phyloP scores from a whole-genome alignment of 805 yeast species.

The Pichia cephalocereana region DNA sequence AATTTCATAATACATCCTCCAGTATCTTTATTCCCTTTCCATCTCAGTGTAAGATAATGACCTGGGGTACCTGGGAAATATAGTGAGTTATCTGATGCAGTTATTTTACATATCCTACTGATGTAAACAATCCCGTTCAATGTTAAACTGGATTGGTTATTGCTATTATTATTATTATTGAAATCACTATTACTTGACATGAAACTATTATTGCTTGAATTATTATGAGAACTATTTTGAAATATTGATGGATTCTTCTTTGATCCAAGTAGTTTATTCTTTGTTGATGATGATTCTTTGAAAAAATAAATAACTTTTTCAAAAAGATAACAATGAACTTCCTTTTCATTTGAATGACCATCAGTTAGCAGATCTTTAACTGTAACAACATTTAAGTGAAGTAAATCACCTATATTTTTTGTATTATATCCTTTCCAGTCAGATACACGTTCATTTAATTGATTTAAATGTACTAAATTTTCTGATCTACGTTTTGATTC shows the following conservation, averaged over 20 bases:
- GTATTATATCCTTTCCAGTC: constrained; percentile 91
- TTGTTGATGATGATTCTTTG: constrained; percentile 41
- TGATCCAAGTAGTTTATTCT: constrained; percentile 38
- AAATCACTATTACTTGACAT: constrained; percentile 13
- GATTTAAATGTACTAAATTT: constrained; percentile 61
- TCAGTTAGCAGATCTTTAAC: constrained; percentile 47
- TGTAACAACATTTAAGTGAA: constrained; percentile 63
- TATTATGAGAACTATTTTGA: not conserved
- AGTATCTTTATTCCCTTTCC: constrained; percentile 82
- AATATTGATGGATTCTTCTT: constrained; percentile 28
- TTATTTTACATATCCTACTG: constrained; percentile 19
- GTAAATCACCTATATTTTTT: constrained; percentile 73
- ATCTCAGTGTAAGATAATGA: constrained; percentile 55
- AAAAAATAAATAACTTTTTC: constrained; percentile 58
- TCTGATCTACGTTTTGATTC: constrained; percentile 92
- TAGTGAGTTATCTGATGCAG: constrained; percentile 23
- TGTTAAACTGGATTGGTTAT: constrained; percentile 6
- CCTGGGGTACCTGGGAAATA: constrained; percentile 28
- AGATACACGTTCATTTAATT: constrained; percentile 61
- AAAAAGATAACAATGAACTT: constrained; percentile 82
- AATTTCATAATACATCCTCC: constrained; percentile 80
- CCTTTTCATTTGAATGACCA: constrained; percentile 63
- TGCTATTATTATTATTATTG: not conserved
- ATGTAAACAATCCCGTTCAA: constrained; percentile 26
- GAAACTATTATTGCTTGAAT: not conserved